Percentiles rank a stretch among this genome's conserved stretches.
Conservation (phyloP, 768 basidiomycete genomes). For the Calvatia gigantea region DNA sequence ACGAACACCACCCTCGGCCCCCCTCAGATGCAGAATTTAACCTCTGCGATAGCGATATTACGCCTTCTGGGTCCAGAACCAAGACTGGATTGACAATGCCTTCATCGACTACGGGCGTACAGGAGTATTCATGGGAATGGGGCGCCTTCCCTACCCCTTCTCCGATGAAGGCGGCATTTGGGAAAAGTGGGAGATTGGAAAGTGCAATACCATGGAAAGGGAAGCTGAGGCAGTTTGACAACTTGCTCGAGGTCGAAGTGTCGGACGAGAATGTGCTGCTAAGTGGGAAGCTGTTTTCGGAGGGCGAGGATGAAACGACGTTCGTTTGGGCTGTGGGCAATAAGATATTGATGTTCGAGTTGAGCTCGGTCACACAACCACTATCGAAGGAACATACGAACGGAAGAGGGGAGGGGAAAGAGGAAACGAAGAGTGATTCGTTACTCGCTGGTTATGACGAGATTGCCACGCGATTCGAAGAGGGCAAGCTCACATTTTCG, state of each 20-base stretch:
- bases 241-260: conserved; percentile 18
- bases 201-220: conserved; percentile 16
- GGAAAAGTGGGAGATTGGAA: conserved; percentile 39
- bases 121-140: conserved; percentile 94
- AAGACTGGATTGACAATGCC: conserved; percentile 6
- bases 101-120: conserved; percentile 25
- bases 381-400: conserved; percentile 13
- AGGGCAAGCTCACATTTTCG: conserved; percentile 60
- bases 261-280: conserved; percentile 25
- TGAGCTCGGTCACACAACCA: conserved; percentile 54
- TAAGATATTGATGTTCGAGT: conserved; percentile 61
- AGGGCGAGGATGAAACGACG: conserved; percentile 49
- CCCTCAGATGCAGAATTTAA: conserved; percentile 8
- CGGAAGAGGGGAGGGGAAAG: conserved; percentile 21
- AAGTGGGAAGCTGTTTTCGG: conserved; percentile 13
- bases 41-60: not conserved
- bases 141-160: conserved; percentile 84
- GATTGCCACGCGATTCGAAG: conserved; percentile 51
- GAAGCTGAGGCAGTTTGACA: conserved; percentile 26
- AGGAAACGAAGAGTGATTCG: conserved; percentile 19
- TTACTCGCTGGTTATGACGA: conserved; percentile 46
- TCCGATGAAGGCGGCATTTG: conserved; percentile 54
- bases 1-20: conserved; percentile 18
- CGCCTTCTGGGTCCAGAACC: conserved; percentile 1
- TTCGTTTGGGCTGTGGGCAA: conserved; percentile 67